Conservation (phyloP, 352 stramenopile species). For the Peronospora tabacina region DNA sequence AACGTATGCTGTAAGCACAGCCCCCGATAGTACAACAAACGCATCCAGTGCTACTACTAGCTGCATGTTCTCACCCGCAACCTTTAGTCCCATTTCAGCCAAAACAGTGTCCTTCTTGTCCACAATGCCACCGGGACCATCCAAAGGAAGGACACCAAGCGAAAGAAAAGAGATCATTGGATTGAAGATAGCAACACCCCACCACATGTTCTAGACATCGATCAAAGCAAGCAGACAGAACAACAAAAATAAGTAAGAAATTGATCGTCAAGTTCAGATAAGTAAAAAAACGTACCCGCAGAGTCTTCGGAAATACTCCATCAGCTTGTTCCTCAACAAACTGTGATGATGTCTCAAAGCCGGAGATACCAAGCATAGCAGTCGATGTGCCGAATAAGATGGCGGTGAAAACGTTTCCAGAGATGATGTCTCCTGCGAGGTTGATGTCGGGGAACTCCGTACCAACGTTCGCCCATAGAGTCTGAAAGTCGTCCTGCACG, state of each 20-base stretch:
- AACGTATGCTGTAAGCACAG: slow-evolving; percentile 91
- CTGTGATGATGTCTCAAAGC: slow-evolving; percentile 92
- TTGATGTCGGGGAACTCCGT: slow-evolving; percentile 87
- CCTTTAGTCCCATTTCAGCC: slow-evolving; percentile 84
- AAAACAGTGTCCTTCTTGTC: slow-evolving; percentile 86
- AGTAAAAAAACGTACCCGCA: slow-evolving; percentile 42
- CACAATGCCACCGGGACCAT: slow-evolving; percentile 63
- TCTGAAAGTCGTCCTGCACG: slow-evolving; percentile 68
- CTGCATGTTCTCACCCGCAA: slow-evolving; percentile 68
- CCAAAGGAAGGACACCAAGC: slow-evolving; percentile 83
- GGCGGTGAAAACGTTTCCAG: slow-evolving; percentile 76
- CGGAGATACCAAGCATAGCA: slow-evolving; percentile 93
- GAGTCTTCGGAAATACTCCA: slow-evolving; percentile 91
- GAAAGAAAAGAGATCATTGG: slow-evolving; percentile 88
- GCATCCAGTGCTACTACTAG: slow-evolving; percentile 84
- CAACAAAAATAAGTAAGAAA: background rate
- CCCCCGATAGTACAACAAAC: slow-evolving; percentile 91
- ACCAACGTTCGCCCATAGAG: slow-evolving; percentile 74
- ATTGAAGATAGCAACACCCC: slow-evolving; percentile 91
- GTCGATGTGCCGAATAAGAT: slow-evolving; percentile 88
- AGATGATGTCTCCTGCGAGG: slow-evolving; percentile 67
- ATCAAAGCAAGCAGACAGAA: slow-evolving; percentile 3
- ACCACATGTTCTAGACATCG: slow-evolving; percentile 87
- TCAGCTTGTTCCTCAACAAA: slow-evolving; percentile 93
- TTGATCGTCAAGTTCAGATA: background rate